A percentile compares a stretch with the other conserved stretches of the same genome.
Conservation (phyloP, 176 grass and related monocot species). For the Lolium multiflorum region DNA sequence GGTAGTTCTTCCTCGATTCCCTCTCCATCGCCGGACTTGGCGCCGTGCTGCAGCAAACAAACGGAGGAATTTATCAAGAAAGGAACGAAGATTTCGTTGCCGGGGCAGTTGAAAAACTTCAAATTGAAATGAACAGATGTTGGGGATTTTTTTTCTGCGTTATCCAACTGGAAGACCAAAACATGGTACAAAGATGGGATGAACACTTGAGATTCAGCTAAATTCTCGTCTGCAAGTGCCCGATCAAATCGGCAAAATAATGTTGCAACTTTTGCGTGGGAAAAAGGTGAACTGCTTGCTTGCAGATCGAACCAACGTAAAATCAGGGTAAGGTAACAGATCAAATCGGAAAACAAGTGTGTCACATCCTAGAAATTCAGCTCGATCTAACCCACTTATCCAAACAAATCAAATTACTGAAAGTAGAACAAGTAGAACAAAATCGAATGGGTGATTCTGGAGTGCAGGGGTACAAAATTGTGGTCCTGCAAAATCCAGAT, state of each 20-base stretch:
- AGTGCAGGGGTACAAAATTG: neutral
- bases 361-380: neutral
- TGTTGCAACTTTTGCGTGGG: neutral
- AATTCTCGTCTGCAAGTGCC: slow-evolving; percentile 8
- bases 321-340: slow-evolving; percentile 19
- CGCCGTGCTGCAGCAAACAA: slow-evolving; percentile 7
- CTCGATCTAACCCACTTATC: slow-evolving; percentile 13
- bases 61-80: neutral
- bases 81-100: neutral
- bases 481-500: neutral
- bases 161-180: neutral
- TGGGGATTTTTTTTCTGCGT: neutral
- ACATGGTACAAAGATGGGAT: neutral
- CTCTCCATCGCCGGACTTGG: slow-evolving; percentile 60
- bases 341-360: neutral
- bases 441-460: slow-evolving; percentile 1
- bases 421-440: neutral
- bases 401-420: neutral
- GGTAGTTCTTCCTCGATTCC: slow-evolving; percentile 82
- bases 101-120: neutral
- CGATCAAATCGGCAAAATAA: slow-evolving; percentile 20
- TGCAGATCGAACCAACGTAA: slow-evolving; percentile 35
- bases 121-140: slow-evolving; percentile 4
- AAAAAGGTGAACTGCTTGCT: neutral
- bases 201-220: slow-evolving; percentile 2